Evolutionary conservation across 495 filamentous ascomycete species (phyloP), one percentile per base, ranked within the genome.

Genomic region (Glarea lozoyensis): DNA sequence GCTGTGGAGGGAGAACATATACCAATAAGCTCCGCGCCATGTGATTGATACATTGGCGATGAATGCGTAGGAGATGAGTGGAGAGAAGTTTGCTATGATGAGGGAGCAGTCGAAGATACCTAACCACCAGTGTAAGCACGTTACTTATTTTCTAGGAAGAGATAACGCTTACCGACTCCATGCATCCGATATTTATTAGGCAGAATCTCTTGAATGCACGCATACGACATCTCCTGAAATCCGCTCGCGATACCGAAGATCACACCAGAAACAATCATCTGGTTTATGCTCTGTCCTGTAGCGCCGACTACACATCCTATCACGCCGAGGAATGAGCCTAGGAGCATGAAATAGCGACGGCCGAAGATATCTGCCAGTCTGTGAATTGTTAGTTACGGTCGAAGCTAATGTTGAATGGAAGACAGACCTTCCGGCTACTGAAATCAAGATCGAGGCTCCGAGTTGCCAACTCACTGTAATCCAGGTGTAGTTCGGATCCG

Each of bases 141-240:
- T 7, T 6, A 13, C n/a, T 13, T 11, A 7, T 6, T 6, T 34
- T 13, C 17, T 6, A 13, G 31, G n/a, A 34, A 43, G 40, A 54
- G 43, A 24, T 48, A 44, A 42, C 53, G 52, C n/a, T n/a, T 50
- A 22, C 21, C 27, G 15, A 24, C 33, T 23, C 16, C 12, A 46
- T 50, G 35, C 55, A 59, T 3, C 10, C 29, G 37, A 31, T 49
- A 55, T n/a, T 53, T 53, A 36, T 40, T 53, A 10, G 50, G 50
- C 18, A 53, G n/a, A n/a, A 53, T 42, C 30, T 53, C 50, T 51
- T 49, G 54, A 32, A 51, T 48, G 19, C 22, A 27, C 3, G 22
- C 7, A 27, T 48, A 42, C 52, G 60, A 66, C 1, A 60, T 58
- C 10, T 67, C 37, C 34, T 69, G 66, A 9, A 58, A 60, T 15